Evolutionary conservation across 2,329 filamentous ascomycete species (phyloP).

Genomic region (Ophiostoma populinum): DNA sequence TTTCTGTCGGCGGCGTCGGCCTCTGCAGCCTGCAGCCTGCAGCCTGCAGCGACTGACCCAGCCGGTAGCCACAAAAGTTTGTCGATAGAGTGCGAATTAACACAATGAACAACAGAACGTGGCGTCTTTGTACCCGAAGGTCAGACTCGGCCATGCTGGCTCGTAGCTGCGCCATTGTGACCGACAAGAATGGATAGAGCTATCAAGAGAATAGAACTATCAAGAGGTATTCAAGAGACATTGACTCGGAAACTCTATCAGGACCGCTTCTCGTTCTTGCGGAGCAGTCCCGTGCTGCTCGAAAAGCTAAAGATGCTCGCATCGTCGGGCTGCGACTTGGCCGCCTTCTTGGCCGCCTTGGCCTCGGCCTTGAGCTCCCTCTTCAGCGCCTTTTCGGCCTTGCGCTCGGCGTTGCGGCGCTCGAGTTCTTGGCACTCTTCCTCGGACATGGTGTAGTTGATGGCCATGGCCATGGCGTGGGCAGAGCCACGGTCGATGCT

Average conservation of each 20-base stretch:
- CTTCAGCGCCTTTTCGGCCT: conserved; percentile 5
- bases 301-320: conserved; percentile 10
- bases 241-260: too few species aligned
- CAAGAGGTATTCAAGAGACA: too few species aligned
- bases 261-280: conserved; percentile 2
- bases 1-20: not conserved
- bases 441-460: conserved; percentile 3
- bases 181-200: too few species aligned
- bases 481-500: conserved; percentile 2
- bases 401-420: conserved; percentile 1
- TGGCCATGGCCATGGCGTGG: conserved; percentile 4
- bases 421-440: conserved; percentile 5
- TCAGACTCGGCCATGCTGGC: too few species aligned
- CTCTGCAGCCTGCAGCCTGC: conserved; percentile 10
- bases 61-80: too few species aligned
- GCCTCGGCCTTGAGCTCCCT: not conserved
- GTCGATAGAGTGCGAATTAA: too few species aligned
- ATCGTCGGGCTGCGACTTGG: conserved; percentile 4
- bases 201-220: too few species aligned
- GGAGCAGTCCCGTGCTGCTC: conserved; percentile 10
- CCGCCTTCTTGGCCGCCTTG: conserved; percentile 1
- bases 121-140: too few species aligned
- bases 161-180: too few species aligned
- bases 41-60: too few species aligned
- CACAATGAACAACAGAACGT: too few species aligned